Base-by-base conservation (phyloP, 257 asterid species). In the Fraxinus quadrangulata region DNA sequence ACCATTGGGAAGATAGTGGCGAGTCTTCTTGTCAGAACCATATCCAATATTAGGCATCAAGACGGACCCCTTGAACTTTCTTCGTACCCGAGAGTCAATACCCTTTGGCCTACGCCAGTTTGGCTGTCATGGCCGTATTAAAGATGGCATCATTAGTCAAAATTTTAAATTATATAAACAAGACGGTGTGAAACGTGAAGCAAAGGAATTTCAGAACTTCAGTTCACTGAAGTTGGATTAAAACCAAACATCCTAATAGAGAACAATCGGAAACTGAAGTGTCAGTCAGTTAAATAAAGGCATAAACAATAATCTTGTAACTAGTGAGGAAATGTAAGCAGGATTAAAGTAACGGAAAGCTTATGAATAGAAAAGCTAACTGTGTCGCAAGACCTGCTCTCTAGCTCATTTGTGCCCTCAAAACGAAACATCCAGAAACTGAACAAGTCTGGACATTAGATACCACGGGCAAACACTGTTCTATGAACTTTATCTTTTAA, bases 41-140 rank as follows among this genome's bases (percentile, higher is more conserved):
- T 89, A 89, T 2, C 93, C 97, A 42, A 89, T 88, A 84, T 85
- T 92, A 51, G 94, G 96, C 96, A 89, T 89, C 88, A 89, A 73
- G 2, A 78, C 78, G 1, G 91, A 87, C 23, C 97, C 92, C 82
- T 91, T 87, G 81, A 92, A 92, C 91, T 91, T 91, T 81, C 95
- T 87, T 33, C 95, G 71, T 61, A 91, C 96, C 36, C 94, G 79
- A 26, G 95, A 89, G 72, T 92, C 96, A 14, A 88, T 92, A 87
- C 92, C 94, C 90, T 92, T 91, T 0, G 96, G 96, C 37, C 96
- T 79, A 16, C 92, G 92, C 92, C 94, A 91, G 79, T 71, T 92
- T 71, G 82, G 28, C 96, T 89, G 81, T 31, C 33, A 19, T 6
- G 1, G 17, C 67, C 6, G 2, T 1, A 83, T 2, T 2, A 14